Evolutionary conservation across 2,329 filamentous ascomycete species (phyloP), one percentile per base, ranked within the genome.

Genomic region (Colletotrichum australisinense): DNA sequence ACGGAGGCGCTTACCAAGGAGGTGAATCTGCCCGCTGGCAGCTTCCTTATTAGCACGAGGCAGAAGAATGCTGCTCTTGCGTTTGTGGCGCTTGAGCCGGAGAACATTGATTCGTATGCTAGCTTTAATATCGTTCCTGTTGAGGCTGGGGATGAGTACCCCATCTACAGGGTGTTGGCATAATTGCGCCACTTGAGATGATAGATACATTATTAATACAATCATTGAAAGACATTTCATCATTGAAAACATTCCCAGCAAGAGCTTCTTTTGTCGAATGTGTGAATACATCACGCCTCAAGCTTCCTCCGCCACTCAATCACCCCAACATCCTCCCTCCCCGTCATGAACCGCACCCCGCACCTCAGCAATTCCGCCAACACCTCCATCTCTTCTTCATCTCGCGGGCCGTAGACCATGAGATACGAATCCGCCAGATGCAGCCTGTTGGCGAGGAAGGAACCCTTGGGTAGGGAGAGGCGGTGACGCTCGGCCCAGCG

Each of bases 401-500:
- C 77, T 30, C 84, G 75, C 53, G 84, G 84, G 56, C 84, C 83
- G 32, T 86, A 86, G 0, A 86, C 55, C 57, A 86, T 62, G 35
- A 86, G 77, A 66, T 84, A 86, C 0, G 79, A 78, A 76, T 79
- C 80, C 0, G 65, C 73, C n/a, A 75, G 12, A 16, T 55, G 65
- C n/a, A 35, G 62, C 19, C 66, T 32, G 26, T 30, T 35, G 1
- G 52, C 42, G 1, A 75, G 22, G 38, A 63, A 58, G 1, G 60
- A 56, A 4, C 35, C 52, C 5, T 28, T 42, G 1, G 84, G 83
- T 55, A 83, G 5, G 1, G 74, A 53, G 2, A 86, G 76, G 62
- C 73, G 75, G 62, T 86, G 84, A 4, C 84, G 76, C 77, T 84
- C 81, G 22, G 79, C 84, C 84, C 84, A 86, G 0, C 83, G 83